Base-by-base conservation (phyloP, 768 basidiomycete genomes). In the Pulveroboletus frians region DNA sequence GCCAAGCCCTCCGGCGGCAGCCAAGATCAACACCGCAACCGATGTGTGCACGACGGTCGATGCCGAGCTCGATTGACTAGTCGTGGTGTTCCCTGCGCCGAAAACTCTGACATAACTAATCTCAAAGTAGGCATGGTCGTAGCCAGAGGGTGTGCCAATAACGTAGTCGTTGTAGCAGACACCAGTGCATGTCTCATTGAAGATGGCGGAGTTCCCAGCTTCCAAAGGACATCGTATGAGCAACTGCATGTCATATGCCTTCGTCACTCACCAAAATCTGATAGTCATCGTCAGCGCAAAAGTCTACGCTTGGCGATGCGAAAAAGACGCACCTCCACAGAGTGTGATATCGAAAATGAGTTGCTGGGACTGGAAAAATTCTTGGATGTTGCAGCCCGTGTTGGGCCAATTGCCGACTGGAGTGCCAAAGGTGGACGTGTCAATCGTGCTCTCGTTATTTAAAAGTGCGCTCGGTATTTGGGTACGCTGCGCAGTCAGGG, bases 321-420 rank as follows among this genome's bases (percentile, higher is more conserved):
- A 46, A 23, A 50, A 27, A 35, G 41, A 76, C 75, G 53, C 32
- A 74, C 74, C 74, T 61, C 83, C 83, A 46, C 84, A 85, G 6
- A 85, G 74, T 1, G 86, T 85, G 49, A 88, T 88, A 59, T 85
- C 82, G 48, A 89, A 79, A 15, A 88, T 81, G 37, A 89, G 72
- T 49, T 78, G 73, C 58, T 88, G 85, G 0, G 80, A 71, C 44
- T 74, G 68, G 62, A 86, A 85, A 66, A 73, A 84, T 17, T 68
- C 56, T 43, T 71, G 67, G 29, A 80, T 70, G 31, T 69, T 62
- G 65, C 88, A 90, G 20, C 73, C 72, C 14, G 72, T 70, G 2
- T 76, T 66, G 5, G 82, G 78, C 77, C 82, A 90, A 57, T 85
- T 84, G 1, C 77, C 85, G 3, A 79, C 74, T 0, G 88, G 87